Conservation (phyloP, 148 eudicot genomes). For the Euryodendron excelsum region DNA sequence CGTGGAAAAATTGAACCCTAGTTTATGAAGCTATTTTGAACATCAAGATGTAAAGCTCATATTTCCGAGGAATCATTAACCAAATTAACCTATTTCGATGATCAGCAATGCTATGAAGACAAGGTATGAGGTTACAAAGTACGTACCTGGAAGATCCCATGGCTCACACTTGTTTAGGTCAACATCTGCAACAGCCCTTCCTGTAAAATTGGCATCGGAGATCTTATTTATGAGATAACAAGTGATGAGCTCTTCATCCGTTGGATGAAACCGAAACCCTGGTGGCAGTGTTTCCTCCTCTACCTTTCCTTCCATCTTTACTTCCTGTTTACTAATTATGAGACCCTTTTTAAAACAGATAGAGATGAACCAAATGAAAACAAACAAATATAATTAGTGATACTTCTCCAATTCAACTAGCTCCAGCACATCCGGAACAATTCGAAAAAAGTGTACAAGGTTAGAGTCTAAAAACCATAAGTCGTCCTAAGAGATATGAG, state of each 20-base stretch:
- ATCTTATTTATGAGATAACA: conserved; percentile 71
- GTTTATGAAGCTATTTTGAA: no score
- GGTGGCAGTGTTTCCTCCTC: conserved; percentile 70
- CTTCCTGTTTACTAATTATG: background rate
- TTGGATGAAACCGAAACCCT: conserved; percentile 81
- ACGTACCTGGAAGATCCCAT: conserved; percentile 88
- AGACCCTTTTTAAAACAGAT: background rate
- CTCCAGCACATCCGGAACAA: no score
- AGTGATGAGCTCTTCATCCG: conserved; percentile 78
- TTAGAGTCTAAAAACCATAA: background rate
- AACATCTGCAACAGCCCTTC: conserved; percentile 67
- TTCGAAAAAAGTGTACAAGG: background rate
- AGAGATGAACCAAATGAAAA: background rate
- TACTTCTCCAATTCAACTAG: no score
- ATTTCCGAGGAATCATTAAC: background rate
- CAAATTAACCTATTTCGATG: background rate
- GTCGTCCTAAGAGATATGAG: background rate
- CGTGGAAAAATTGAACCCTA: no score
- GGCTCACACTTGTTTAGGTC: conserved; percentile 90
- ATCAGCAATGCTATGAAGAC: background rate
- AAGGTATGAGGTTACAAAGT: background rate
- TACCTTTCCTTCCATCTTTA: conserved; percentile 22
- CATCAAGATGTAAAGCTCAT: no score
- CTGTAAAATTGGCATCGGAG: conserved; percentile 57
- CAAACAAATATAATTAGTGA: background rate